Evolutionary conservation across 2,329 filamentous ascomycete species (phyloP).

Genomic region (Calonectria naviculata): DNA sequence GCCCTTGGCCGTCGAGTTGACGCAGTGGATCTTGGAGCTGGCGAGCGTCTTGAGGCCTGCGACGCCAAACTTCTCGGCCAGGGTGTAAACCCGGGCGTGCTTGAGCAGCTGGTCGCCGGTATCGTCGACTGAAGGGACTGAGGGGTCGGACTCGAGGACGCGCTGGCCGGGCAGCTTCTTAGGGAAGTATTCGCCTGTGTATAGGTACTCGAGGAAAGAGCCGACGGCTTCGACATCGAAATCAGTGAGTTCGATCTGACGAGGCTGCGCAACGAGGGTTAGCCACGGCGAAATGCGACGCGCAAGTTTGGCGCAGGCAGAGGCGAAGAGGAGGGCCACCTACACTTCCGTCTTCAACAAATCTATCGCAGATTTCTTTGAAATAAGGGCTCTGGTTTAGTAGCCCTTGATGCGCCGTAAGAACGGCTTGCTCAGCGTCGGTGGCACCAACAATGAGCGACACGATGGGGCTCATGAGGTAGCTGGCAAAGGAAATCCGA

Average conservation of each 20-base stretch:
- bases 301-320: background rate
- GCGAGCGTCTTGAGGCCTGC: slow-evolving; percentile 78
- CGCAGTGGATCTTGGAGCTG: slow-evolving; percentile 91
- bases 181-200: slow-evolving; percentile 74
- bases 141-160: slow-evolving; percentile 75
- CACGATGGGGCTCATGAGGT: slow-evolving; percentile 76
- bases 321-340: slow-evolving; percentile 39
- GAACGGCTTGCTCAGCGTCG: slow-evolving; percentile 70
- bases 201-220: slow-evolving; percentile 54
- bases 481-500: slow-evolving; percentile 63
- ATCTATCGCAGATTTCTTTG: slow-evolving; percentile 68
- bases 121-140: slow-evolving; percentile 75
- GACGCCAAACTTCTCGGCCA: slow-evolving; percentile 82
- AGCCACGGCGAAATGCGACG: background rate
- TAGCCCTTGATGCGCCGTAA: slow-evolving; percentile 85
- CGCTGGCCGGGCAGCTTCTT: slow-evolving; percentile 71
- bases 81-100: slow-evolving; percentile 89
- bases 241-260: slow-evolving; percentile 72
- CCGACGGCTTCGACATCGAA: slow-evolving; percentile 50
- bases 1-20: slow-evolving; percentile 87
- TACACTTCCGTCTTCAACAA: slow-evolving; percentile 71
- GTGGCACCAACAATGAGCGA: slow-evolving; percentile 73
- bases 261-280: slow-evolving; percentile 55
- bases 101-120: slow-evolving; percentile 86
- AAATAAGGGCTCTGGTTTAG: slow-evolving; percentile 82